Base-by-base conservation (phyloP, 2,329 filamentous ascomycete species). In the Teratosphaeria nubilosa region DNA sequence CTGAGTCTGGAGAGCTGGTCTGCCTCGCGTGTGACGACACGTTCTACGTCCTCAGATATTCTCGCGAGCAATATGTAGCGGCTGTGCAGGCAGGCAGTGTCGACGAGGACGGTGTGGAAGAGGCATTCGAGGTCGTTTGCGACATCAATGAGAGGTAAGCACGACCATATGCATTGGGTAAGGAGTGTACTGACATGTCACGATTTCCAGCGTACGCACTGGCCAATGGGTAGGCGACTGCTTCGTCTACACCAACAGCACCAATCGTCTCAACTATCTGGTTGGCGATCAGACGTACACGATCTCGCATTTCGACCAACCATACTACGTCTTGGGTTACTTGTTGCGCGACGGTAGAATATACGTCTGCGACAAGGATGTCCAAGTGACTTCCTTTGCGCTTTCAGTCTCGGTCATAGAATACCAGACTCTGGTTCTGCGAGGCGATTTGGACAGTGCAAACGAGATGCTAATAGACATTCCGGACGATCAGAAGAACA, bases 221-320 rank as follows among this genome's bases (percentile, higher is more conserved):
- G 94, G 92, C 66, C 89, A 95, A 77, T 99, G 94, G 94, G 89
- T 99, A 58, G 94, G 94, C 62, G 94, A 99, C 77, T 96, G 92
- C 78, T 96, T 99, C 80, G 91, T 97, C 73, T 99, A 97, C 81
- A 96, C 94, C 57, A 97, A 95, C 80, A 88, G 83, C 73, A 95
- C 91, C 10, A 96, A 97, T 80, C 88, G 94, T 62, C 80, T 99
- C 60, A 97, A 97, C 79, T 97, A 97, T 77, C 84, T 99, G 24
- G 92, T 99, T 14, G 94, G 94, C 64, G 94, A 97, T 75, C 91
- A 97, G 77, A 95, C 91, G 14, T 96, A 97, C 80, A 96, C 92
- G 3, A 88, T 99, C 64, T 94, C 91, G 13, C 92, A 97, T 76
- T 97, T 96, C 69, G 94, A 99, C 75, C 87, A 91, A 72, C 85